Percentiles rank a stretch among this genome's conserved stretches.
phyloP scores from a whole-genome alignment of 805 yeast genomes.

The Candida germanica region DNA sequence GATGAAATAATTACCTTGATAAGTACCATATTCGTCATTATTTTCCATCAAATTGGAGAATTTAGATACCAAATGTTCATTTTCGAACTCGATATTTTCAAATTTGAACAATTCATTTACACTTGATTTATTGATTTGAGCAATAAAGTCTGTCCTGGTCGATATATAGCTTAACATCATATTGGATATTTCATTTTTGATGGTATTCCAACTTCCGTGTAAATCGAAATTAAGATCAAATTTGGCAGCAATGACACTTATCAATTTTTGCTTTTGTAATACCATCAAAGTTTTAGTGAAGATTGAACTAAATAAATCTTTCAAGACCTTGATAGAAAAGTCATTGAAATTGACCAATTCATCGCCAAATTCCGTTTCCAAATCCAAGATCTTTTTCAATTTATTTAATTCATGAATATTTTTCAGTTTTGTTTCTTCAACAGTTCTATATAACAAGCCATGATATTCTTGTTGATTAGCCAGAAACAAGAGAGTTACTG shows the following conservation, averaged over 20 bases:
- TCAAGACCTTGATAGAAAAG: slow-evolving; percentile 51
- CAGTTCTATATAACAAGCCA: slow-evolving; percentile 56
- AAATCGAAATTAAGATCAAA: slow-evolving; percentile 26
- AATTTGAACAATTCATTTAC: slow-evolving; percentile 22
- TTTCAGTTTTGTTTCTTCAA: slow-evolving; percentile 61
- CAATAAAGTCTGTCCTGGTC: slow-evolving; percentile 15
- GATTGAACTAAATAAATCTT: slow-evolving; percentile 69
- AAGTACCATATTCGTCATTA: slow-evolving; percentile 7
- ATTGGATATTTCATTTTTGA: slow-evolving; percentile 31
- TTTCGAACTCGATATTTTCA: slow-evolving; percentile 18
- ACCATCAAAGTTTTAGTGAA: slow-evolving; percentile 61
- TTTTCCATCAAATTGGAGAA: slow-evolving; percentile 10
- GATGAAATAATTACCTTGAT: slow-evolving; percentile 44
- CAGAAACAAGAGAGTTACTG: slow-evolving; percentile 51
- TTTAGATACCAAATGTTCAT: slow-evolving; percentile 1
- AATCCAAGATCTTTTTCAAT: slow-evolving; percentile 26
- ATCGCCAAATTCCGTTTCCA: slow-evolving; percentile 20
- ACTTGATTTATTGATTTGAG: slow-evolving; percentile 12
- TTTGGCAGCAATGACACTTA: slow-evolving; percentile 51
- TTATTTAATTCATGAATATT: slow-evolving; percentile 40
- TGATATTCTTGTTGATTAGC: slow-evolving; percentile 62
- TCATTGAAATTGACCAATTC: slow-evolving; percentile 39
- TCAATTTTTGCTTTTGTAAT: slow-evolving; percentile 66
- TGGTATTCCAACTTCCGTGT: slow-evolving; percentile 26
- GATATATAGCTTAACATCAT: slow-evolving; percentile 33